phyloP scores from a whole-genome alignment of 2,329 filamentous ascomycete genomes.

The Penicillium decumbens region DNA sequence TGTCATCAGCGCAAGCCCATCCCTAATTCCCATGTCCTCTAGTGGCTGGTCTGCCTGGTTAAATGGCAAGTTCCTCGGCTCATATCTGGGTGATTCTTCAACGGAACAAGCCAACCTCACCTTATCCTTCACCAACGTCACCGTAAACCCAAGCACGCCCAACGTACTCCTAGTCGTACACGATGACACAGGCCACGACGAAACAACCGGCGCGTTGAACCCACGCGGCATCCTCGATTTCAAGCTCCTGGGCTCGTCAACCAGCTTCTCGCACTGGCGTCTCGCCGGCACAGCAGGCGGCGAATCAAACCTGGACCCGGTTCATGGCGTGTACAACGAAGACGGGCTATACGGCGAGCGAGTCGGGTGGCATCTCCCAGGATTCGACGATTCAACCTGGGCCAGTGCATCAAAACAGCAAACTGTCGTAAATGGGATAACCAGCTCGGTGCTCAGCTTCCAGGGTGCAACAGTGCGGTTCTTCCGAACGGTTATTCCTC shows the following conservation, averaged over 20 bases:
- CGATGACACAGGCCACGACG: slow-evolving; percentile 45
- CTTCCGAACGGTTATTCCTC: slow-evolving; percentile 52
- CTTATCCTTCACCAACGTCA: slow-evolving; percentile 51
- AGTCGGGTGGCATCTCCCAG: slow-evolving; percentile 56
- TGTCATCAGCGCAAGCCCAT: neutral
- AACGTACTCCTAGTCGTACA: slow-evolving; percentile 58
- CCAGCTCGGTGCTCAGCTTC: slow-evolving; percentile 39
- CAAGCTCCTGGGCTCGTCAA: slow-evolving; percentile 46
- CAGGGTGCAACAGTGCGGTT: slow-evolving; percentile 51
- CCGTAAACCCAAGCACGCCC: slow-evolving; percentile 47
- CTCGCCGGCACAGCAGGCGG: slow-evolving; percentile 56
- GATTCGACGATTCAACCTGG: slow-evolving; percentile 50
- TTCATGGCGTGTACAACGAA: slow-evolving; percentile 55
- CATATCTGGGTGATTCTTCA: slow-evolving; percentile 45
- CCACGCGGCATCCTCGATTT: slow-evolving; percentile 43
- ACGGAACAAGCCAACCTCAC: slow-evolving; percentile 28
- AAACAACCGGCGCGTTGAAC: slow-evolving; percentile 29
- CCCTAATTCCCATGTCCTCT: neutral
- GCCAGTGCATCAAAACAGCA: slow-evolving; percentile 2
- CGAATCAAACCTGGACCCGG: slow-evolving; percentile 50
- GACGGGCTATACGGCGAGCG: slow-evolving; percentile 57
- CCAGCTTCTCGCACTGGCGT: slow-evolving; percentile 52
- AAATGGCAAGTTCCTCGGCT: slow-evolving; percentile 55
- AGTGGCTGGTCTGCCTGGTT: slow-evolving; percentile 56
- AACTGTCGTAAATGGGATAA: neutral